A percentile compares a stretch with the other conserved stretches of the same genome.
These are phyloP conservation scores for Lepidium sativum DNA, from an alignment of 345 rosid species.

Conservation along the genomic window DNA sequence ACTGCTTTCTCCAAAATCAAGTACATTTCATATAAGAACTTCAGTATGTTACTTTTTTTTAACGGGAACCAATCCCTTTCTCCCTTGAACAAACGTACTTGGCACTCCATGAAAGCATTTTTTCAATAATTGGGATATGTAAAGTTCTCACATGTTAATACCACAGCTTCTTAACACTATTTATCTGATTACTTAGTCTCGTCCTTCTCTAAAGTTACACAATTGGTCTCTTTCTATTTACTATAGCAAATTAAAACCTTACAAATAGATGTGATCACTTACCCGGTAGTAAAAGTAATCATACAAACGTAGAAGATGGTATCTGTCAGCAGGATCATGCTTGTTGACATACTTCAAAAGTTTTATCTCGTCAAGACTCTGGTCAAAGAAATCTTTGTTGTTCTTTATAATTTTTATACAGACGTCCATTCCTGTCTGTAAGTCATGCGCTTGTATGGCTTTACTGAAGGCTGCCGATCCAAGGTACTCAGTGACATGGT, in stretches of 20 bases:
- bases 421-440: constrained; percentile 96
- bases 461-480: constrained; percentile 99
- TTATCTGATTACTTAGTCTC: background rate
- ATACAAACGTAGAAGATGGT: constrained; percentile 92
- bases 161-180: background rate
- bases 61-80: background rate
- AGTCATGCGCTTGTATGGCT: constrained; percentile 99
- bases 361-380: constrained; percentile 98
- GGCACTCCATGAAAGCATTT: background rate
- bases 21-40: background rate
- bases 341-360: constrained; percentile 96
- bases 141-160: background rate
- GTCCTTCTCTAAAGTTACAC: background rate
- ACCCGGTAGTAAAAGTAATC: constrained; percentile 97
- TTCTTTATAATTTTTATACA: constrained; percentile 96
- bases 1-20: background rate
- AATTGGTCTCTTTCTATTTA: background rate
- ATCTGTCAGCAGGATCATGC: constrained; percentile 96
- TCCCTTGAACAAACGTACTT: background rate
- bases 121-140: background rate
- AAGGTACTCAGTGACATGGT: constrained; percentile 97
- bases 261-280: constrained; percentile 25
- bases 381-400: constrained; percentile 99
- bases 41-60: background rate
- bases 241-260: background rate